Evolutionary conservation across 2,329 filamentous ascomycete genomes (phyloP).

Genomic region (Fusarium sp.): DNA sequence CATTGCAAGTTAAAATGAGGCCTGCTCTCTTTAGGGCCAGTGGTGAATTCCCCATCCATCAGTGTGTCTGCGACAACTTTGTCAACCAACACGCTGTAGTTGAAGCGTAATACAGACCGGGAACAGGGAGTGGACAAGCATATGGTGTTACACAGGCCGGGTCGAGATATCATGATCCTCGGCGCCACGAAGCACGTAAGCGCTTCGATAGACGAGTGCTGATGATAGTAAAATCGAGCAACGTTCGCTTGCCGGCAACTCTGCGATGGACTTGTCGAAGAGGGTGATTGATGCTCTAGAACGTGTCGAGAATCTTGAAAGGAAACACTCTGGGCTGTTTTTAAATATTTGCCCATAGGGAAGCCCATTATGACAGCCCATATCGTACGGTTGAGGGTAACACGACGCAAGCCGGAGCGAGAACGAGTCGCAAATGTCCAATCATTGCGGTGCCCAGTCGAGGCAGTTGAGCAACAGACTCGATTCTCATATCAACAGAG

Average conservation of each 20-base stretch:
- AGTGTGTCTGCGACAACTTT: slow-evolving; percentile 11
- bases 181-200: not conserved
- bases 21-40: not conserved
- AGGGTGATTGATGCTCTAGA: not conserved
- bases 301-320: not conserved
- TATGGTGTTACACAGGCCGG: slow-evolving; percentile 5
- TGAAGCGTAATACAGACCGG: not conserved
- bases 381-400: slow-evolving; percentile 13
- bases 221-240: not conserved
- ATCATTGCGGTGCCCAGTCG: not conserved
- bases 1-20: slow-evolving; percentile 3
- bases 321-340: not conserved
- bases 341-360: not conserved
- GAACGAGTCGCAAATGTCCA: slow-evolving; percentile 13
- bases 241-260: not conserved
- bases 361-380: not conserved
- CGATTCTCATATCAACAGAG: slow-evolving; percentile 11
- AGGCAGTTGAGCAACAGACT: not conserved
- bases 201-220: not conserved
- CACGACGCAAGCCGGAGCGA: slow-evolving; percentile 23
- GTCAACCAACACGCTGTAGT: not conserved
- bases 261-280: not conserved
- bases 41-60: not conserved
- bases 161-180: not conserved
- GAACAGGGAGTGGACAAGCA: not conserved